These are phyloP conservation scores for Gnaphalium uliginosum DNA, from an alignment of 129 eudicot genomes.

Conservation along the genomic window DNA sequence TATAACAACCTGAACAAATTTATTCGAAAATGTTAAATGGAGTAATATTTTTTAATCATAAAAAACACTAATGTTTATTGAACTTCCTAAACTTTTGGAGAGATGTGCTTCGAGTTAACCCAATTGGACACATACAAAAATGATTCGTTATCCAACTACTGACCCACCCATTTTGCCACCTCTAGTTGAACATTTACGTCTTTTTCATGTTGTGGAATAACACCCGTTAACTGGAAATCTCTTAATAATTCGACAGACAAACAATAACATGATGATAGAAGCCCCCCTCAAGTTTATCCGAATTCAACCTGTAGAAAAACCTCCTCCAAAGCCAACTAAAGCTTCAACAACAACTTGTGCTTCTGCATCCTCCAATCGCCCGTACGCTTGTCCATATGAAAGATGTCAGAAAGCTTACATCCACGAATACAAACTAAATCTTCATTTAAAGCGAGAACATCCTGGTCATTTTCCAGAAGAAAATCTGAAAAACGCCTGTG, in stretches of 20 bases:
- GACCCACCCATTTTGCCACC: neutral
- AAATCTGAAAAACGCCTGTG: conserved; percentile 47
- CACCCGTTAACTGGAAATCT: neutral
- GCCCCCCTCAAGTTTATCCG: conserved; percentile 47
- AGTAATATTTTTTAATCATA: neutral
- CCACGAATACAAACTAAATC: conserved; percentile 92
- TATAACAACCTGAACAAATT: neutral
- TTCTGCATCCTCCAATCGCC: conserved; percentile 77
- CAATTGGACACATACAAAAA: neutral
- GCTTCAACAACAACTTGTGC: conserved; percentile 38
- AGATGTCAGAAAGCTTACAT: conserved; percentile 91
- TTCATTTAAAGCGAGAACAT: conserved; percentile 79
- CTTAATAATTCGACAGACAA: neutral
- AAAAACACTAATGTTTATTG: neutral
- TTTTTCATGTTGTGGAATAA: neutral
- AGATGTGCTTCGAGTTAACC: neutral
- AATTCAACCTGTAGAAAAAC: conserved; percentile 42
- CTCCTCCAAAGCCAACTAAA: conserved; percentile 53
- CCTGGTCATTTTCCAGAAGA: conserved; percentile 82
- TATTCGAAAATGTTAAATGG: neutral
- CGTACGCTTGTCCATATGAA: conserved; percentile 80
- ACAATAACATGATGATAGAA: conserved; percentile 26
- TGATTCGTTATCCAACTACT: neutral
- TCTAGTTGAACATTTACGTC: neutral
- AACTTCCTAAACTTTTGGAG: neutral